A percentile compares a stretch with the other conserved stretches of the same genome.
These are phyloP conservation scores for Gautieria morchelliformis DNA, from an alignment of 768 basidiomycete genomes.

Conservation along the genomic window DNA sequence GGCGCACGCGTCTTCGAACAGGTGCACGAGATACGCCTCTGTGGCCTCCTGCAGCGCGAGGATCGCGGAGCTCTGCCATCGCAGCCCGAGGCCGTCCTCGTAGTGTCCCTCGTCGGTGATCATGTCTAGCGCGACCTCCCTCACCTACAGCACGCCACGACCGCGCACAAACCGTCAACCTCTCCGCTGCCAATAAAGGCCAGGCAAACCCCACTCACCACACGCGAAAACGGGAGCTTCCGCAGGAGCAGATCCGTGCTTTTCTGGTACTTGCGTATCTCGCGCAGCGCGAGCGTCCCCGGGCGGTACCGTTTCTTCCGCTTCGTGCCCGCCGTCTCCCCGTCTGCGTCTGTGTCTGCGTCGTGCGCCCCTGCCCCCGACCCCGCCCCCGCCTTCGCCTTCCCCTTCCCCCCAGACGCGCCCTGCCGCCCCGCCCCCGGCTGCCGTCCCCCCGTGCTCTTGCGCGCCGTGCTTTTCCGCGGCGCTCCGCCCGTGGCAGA, in stretches of 20 bases:
- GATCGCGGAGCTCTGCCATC: conserved; percentile 95
- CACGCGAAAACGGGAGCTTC: conserved; percentile 85
- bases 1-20: conserved; percentile 95
- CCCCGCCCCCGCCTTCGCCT: conserved; percentile 14
- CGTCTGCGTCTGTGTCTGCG: too few species aligned
- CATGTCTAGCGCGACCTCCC: conserved; percentile 91
- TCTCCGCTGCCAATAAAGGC: too few species aligned
- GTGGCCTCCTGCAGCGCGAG: conserved; percentile 94
- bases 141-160: conserved; percentile 47
- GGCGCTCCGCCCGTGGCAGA: conserved; percentile 32
- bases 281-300: conserved; percentile 81
- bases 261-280: conserved; percentile 93
- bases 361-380: too few species aligned
- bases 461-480: conserved; percentile 61
- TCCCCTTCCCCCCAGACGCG: conserved; percentile 33
- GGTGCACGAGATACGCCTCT: conserved; percentile 87
- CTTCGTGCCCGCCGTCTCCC: background rate
- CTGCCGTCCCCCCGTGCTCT: conserved; percentile 64
- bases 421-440: conserved; percentile 3
- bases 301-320: conserved; percentile 72
- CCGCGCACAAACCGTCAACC: background rate
- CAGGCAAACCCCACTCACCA: too few species aligned
- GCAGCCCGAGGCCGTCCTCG: conserved; percentile 47
- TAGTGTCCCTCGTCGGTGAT: conserved; percentile 64
- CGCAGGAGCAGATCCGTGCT: conserved; percentile 81